Evolutionary conservation across 306 rosid species (phyloP).

Genomic region (Cyamopsis tetragonoloba): DNA sequence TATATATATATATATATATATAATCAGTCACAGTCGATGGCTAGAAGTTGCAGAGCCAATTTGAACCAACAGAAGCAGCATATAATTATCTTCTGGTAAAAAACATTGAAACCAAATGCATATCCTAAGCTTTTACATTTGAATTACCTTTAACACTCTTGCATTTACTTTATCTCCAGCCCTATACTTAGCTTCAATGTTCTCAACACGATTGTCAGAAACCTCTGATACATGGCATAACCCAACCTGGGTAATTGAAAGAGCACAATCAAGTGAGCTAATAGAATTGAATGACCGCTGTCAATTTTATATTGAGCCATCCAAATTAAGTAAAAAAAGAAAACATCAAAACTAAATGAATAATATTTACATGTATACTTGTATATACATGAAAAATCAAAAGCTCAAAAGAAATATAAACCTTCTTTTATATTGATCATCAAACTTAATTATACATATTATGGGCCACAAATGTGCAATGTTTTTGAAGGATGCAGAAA

Average conservation of each 20-base stretch:
- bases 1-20: no score
- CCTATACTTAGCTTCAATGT: constrained; percentile 53
- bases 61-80: neutral
- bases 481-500: constrained; percentile 7
- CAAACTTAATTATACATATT: constrained; percentile 1
- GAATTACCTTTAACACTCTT: constrained; percentile 72
- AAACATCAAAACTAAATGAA: neutral
- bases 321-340: neutral
- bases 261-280: constrained; percentile 11
- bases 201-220: constrained; percentile 58
- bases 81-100: neutral
- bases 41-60: neutral
- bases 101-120: neutral
- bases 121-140: neutral
- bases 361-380: neutral
- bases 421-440: neutral
- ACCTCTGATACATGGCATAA: constrained; percentile 85
- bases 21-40: neutral
- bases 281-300: neutral
- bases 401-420: neutral
- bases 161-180: constrained; percentile 78
- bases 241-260: constrained; percentile 63
- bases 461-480: constrained; percentile 18
- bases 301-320: neutral
- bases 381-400: neutral